These are phyloP conservation scores for Tulasnella sp. DNA, from an alignment of 768 basidiomycete genomes.

Conservation along the genomic window DNA sequence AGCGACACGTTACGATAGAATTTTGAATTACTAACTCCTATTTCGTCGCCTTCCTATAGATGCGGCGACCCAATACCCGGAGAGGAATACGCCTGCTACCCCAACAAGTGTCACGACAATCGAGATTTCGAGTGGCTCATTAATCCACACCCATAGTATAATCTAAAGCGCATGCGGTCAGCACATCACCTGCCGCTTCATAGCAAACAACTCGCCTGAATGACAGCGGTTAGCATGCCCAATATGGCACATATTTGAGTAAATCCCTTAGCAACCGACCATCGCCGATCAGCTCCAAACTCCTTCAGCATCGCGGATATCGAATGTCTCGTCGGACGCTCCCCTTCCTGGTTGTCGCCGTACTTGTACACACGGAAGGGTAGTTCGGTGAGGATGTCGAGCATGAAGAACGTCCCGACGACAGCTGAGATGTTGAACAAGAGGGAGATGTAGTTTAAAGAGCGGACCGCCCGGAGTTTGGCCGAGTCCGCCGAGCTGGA, in stretches of 20 bases:
- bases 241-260: background rate
- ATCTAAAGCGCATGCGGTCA: background rate
- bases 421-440: background rate
- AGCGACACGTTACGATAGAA: too few relatives aligned
- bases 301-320: background rate
- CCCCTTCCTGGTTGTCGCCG: background rate
- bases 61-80: background rate
- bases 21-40: too few relatives aligned
- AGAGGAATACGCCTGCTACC: background rate
- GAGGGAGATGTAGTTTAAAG: background rate
- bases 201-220: background rate
- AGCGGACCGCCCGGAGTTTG: background rate
- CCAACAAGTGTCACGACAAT: background rate
- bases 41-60: background rate
- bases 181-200: background rate
- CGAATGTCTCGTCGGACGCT: background rate
- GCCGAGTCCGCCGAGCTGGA: background rate
- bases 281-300: background rate
- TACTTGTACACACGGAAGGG: background rate
- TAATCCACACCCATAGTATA: background rate
- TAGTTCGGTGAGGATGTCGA: background rate
- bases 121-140: background rate
- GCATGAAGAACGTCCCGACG: background rate
- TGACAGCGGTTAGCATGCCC: background rate
- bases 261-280: background rate